Conservation (phyloP, 495 filamentous ascomycete genomes). For the Evernia prunastri region DNA sequence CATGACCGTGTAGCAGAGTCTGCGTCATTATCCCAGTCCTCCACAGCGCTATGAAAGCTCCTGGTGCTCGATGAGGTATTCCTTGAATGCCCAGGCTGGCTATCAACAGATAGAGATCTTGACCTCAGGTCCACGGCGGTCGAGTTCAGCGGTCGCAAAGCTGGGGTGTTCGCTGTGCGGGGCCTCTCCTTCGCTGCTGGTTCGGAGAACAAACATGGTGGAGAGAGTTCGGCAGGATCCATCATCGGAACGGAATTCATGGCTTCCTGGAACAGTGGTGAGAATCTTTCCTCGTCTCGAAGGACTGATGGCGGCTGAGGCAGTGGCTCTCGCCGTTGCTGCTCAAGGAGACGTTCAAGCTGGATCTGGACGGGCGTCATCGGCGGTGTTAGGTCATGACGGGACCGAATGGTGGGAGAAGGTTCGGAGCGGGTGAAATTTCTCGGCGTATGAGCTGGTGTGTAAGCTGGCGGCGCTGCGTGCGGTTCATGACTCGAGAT, state of each 20-base stretch:
- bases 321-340: neutral
- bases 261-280: slow-evolving; percentile 28
- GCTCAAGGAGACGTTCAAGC: slow-evolving; percentile 22
- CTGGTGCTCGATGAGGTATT: slow-evolving; percentile 10
- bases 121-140: slow-evolving; percentile 1
- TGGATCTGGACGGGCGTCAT: slow-evolving; percentile 25
- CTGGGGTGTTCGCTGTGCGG: neutral
- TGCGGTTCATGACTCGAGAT: slow-evolving; percentile 6
- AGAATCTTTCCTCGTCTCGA: slow-evolving; percentile 24
- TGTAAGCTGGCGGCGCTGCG: slow-evolving; percentile 15
- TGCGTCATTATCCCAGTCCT: slow-evolving; percentile 1
- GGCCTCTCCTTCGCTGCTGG: neutral
- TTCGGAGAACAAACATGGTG: slow-evolving; percentile 3
- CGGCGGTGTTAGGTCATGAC: slow-evolving; percentile 17
- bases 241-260: slow-evolving; percentile 28
- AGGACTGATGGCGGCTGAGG: slow-evolving; percentile 1
- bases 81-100: neutral
- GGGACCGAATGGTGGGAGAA: slow-evolving; percentile 13
- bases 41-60: slow-evolving; percentile 23
- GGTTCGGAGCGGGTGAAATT: slow-evolving; percentile 20
- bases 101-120: slow-evolving; percentile 5
- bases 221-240: slow-evolving; percentile 12
- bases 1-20: slow-evolving; percentile 10
- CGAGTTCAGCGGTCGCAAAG: neutral
- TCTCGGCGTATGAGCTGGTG: slow-evolving; percentile 10